Conservation (phyloP, 495 filamentous ascomycete genomes). For the Annulohypoxylon maeteangense region DNA sequence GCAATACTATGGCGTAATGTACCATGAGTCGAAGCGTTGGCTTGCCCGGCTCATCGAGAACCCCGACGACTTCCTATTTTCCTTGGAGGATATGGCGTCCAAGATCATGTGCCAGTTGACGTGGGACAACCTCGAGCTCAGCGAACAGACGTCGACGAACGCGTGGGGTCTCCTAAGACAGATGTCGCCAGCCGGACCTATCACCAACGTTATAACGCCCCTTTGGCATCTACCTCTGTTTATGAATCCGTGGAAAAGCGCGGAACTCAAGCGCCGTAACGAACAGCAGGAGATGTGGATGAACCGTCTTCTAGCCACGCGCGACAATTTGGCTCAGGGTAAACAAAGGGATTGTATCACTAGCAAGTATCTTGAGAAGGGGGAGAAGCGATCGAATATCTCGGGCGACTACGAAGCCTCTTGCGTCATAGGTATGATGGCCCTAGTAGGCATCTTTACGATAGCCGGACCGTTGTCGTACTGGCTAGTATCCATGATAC, state of each 20-base stretch:
- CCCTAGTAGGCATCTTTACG: constrained; percentile 58
- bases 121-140: constrained; percentile 52
- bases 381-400: constrained; percentile 48
- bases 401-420: constrained; percentile 55
- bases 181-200: constrained; percentile 58
- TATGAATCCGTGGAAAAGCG: constrained; percentile 56
- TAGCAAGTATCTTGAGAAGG: constrained; percentile 51
- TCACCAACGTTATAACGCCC: constrained; percentile 56
- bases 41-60: constrained; percentile 49
- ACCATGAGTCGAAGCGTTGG: constrained; percentile 56
- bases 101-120: constrained; percentile 56
- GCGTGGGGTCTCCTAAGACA: constrained; percentile 55
- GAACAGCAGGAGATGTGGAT: constrained; percentile 56
- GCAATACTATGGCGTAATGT: constrained; percentile 53
- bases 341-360: constrained; percentile 52
- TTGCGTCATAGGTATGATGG: constrained; percentile 55
- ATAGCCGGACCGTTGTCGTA: constrained; percentile 55
- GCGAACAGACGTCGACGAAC: constrained; percentile 47
- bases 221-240: constrained; percentile 53
- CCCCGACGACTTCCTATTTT: constrained; percentile 52
- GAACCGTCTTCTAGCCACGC: constrained; percentile 41
- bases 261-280: constrained; percentile 54
- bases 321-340: constrained; percentile 39
- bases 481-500: constrained; percentile 55
- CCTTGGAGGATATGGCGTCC: constrained; percentile 55